These are phyloP conservation scores for Intubia oerlemansii DNA, from an alignment of 2,329 filamentous ascomycete species.

Conservation along the genomic window DNA sequence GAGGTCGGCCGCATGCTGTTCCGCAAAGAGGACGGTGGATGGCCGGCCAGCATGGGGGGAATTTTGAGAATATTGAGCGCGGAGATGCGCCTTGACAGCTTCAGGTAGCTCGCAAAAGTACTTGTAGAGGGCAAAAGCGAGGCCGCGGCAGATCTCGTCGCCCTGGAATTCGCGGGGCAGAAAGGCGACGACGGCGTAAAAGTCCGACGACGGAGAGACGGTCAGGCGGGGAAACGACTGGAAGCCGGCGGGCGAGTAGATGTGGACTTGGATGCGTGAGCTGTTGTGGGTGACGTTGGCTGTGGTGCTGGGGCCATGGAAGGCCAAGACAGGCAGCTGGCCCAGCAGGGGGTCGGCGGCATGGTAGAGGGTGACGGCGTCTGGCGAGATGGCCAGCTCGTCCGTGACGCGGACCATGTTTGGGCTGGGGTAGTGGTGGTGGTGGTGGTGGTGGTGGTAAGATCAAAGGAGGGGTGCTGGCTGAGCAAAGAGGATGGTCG, in stretches of 20 bases:
- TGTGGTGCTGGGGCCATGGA: slow-evolving; percentile 80
- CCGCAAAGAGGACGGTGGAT: slow-evolving; percentile 49
- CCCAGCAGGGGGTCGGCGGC: slow-evolving; percentile 67
- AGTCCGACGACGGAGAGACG: slow-evolving; percentile 76
- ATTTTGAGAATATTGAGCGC: slow-evolving; percentile 30
- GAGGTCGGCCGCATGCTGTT: slow-evolving; percentile 81
- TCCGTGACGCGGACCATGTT: slow-evolving; percentile 67
- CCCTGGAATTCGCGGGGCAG: slow-evolving; percentile 88
- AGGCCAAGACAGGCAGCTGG: slow-evolving; percentile 66
- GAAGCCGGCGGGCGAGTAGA: slow-evolving; percentile 76
- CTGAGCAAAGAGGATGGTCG: too few species aligned
- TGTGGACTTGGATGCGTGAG: slow-evolving; percentile 84
- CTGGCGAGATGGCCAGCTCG: slow-evolving; percentile 58
- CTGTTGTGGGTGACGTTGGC: slow-evolving; percentile 72
- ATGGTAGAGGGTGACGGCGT: slow-evolving; percentile 74
- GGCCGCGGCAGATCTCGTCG: slow-evolving; percentile 74
- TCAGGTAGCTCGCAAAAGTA: slow-evolving; percentile 81
- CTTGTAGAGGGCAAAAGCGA: slow-evolving; percentile 83
- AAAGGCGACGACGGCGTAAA: slow-evolving; percentile 77
- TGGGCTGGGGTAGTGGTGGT: too few species aligned
- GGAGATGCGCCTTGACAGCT: slow-evolving; percentile 50
- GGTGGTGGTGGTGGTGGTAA: neutral
- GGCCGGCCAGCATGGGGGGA: too few species aligned
- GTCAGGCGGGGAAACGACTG: slow-evolving; percentile 81
- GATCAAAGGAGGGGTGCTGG: too few species aligned